These are phyloP conservation scores for Ricinus communis DNA, from an alignment of 345 rosid species.

Conservation along the genomic window DNA sequence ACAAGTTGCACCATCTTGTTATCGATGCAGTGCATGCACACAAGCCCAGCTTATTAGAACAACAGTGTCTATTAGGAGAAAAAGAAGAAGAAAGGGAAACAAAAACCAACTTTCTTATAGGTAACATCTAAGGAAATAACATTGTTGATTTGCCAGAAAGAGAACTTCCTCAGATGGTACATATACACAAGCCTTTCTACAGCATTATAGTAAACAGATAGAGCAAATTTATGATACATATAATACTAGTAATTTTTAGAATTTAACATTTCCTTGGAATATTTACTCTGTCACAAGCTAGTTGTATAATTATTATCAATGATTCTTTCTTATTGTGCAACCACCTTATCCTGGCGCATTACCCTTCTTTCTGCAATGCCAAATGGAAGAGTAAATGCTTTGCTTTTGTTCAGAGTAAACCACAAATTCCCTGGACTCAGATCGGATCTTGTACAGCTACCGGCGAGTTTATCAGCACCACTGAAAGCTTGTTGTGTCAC, in stretches of 20 bases:
- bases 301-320: background rate
- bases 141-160: too few species aligned
- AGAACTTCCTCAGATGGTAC: too few species aligned
- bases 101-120: too few species aligned
- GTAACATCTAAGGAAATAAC: too few species aligned
- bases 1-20: too few species aligned
- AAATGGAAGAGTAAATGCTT: background rate
- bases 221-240: background rate
- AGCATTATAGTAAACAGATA: too few species aligned
- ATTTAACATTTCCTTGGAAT: background rate
- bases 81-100: too few species aligned
- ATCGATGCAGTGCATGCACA: too few species aligned
- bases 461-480: background rate
- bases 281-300: background rate
- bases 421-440: too few species aligned
- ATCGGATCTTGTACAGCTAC: background rate
- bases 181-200: too few species aligned
- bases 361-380: background rate
- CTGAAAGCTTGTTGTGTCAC: background rate
- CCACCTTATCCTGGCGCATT: background rate
- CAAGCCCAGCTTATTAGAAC: too few species aligned
- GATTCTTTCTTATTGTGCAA: background rate
- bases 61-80: too few species aligned
- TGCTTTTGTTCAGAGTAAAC: background rate
- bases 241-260: background rate